A percentile compares a stretch with the other conserved stretches of the same genome.
phyloP scores from a whole-genome alignment of 2,329 filamentous ascomycete genomes.

The Cercospora brassicicola region DNA sequence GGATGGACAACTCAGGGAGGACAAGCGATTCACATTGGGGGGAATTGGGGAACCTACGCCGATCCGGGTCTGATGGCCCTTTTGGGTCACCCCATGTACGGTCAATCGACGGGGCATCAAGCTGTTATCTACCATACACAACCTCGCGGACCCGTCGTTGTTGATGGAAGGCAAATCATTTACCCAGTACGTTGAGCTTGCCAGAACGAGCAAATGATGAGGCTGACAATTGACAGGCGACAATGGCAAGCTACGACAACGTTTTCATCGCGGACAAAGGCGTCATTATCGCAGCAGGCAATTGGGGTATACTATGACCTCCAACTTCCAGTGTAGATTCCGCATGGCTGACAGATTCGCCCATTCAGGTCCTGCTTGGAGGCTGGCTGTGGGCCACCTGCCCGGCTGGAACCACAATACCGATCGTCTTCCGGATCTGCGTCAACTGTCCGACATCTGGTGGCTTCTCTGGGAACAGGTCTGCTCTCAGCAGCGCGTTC shows the following conservation, averaged over 20 bases:
- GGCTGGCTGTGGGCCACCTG: not conserved
- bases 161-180: not conserved
- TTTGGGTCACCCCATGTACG: not conserved
- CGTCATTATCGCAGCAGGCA: constrained; percentile 10
- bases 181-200: constrained; percentile 10
- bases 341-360: not conserved
- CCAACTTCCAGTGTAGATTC: not conserved
- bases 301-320: not conserved
- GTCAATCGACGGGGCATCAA: not conserved
- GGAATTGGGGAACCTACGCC: not conserved
- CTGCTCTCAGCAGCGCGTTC: not conserved
- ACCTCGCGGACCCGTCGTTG: not conserved
- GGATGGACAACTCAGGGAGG: constrained; percentile 4
- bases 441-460: constrained; percentile 23
- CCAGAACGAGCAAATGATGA: not conserved
- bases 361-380: not conserved
- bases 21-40: not conserved
- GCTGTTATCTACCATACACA: not conserved
- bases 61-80: not conserved
- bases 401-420: not conserved
- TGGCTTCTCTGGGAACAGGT: constrained; percentile 22
- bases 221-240: constrained; percentile 3
- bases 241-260: constrained; percentile 7
- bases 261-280: constrained; percentile 5
- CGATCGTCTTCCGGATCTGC: constrained; percentile 2